Evolutionary conservation across 352 stramenopile genomes (phyloP).

Genomic region (Phytophthora citricola): DNA sequence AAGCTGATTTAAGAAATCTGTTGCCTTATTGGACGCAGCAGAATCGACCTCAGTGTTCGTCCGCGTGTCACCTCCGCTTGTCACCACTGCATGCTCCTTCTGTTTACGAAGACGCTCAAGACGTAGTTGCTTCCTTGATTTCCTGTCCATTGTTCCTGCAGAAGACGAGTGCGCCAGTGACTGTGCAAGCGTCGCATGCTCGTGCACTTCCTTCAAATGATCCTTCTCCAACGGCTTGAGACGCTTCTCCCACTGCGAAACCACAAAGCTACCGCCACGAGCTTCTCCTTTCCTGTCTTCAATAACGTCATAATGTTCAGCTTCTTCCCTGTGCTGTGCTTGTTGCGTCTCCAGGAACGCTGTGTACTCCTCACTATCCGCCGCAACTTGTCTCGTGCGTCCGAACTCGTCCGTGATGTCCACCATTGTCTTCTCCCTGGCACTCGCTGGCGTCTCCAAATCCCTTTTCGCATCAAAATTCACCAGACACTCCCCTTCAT

Average conservation of each 20-base stretch:
- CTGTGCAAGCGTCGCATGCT: constrained; percentile 55
- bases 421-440: constrained; percentile 16
- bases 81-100: constrained; percentile 14
- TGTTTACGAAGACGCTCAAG: constrained; percentile 67
- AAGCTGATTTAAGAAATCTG: constrained; percentile 68
- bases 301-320: neutral
- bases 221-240: constrained; percentile 69
- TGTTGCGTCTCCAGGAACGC: constrained; percentile 34
- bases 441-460: neutral
- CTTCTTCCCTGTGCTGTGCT: neutral
- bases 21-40: constrained; percentile 54
- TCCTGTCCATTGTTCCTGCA: constrained; percentile 36
- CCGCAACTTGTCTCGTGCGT: constrained; percentile 47
- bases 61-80: neutral
- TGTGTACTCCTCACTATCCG: constrained; percentile 45
- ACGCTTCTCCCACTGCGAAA: constrained; percentile 84
- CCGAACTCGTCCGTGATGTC: constrained; percentile 69
- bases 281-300: constrained; percentile 14
- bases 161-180: constrained; percentile 24
- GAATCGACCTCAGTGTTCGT: constrained; percentile 28
- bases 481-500: constrained; percentile 67
- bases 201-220: constrained; percentile 74
- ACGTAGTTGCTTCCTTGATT: constrained; percentile 68
- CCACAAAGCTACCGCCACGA: constrained; percentile 65
- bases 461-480: constrained; percentile 71